phyloP scores from a whole-genome alignment of 73 alveolate species.

The Paramecium sexaurelia region DNA sequence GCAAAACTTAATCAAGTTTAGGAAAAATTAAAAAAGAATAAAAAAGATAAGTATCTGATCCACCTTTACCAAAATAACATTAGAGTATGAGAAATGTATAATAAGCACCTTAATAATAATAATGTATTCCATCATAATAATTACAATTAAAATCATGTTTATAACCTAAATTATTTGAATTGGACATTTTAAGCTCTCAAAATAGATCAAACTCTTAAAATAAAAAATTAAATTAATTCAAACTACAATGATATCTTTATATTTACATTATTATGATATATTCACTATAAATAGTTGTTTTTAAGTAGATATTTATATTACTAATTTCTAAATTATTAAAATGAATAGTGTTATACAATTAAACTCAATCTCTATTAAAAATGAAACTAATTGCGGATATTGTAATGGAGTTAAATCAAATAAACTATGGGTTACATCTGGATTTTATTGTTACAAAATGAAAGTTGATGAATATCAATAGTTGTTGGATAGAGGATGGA shows the following conservation, averaged over 20 bases:
- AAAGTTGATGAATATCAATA: constrained; percentile 80
- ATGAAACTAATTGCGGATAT: constrained; percentile 81
- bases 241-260: neutral
- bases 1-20: neutral
- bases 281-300: neutral
- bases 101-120: neutral
- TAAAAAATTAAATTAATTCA: neutral
- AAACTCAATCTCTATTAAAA: constrained; percentile 44
- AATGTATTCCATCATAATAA: neutral
- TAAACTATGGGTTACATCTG: constrained; percentile 69
- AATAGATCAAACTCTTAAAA: neutral
- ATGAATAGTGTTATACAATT: constrained; percentile 10
- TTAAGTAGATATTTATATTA: neutral
- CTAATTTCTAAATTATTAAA: neutral
- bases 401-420: constrained; percentile 75
- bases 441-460: constrained; percentile 75
- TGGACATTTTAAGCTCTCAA: neutral
- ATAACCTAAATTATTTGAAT: neutral
- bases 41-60: neutral
- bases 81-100: neutral
- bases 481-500: constrained; percentile 93
- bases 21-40: neutral
- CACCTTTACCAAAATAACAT: neutral
- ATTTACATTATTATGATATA: neutral
- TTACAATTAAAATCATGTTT: neutral